Base-by-base conservation (phyloP, 768 basidiomycete species). In the Lactifluus subvellereus region DNA sequence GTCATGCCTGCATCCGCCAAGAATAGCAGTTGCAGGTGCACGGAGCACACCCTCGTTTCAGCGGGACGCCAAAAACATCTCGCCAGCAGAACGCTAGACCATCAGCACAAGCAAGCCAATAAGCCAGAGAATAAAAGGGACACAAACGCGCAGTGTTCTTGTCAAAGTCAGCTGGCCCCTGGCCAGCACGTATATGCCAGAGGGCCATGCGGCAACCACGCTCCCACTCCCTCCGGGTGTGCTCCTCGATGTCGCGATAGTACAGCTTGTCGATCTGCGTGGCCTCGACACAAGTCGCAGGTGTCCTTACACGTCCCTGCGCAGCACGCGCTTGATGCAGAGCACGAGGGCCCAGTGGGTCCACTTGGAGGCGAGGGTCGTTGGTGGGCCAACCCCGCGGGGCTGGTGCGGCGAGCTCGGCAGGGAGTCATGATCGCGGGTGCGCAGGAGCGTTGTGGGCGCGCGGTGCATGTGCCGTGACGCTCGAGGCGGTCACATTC, bases 31-130 rank as follows among this genome's bases (percentile, higher is more conserved):
- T 4, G 72, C 67, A 18, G 76, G 73, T 2, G 75, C 74, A 37
- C 71, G 70, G 14, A 72, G 59, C 8, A 76, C 60, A 4, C 74
- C 70, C n/a, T 76, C 72, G 16, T 72, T 27, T 69, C 48, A 79
- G 68, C 0, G 75, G 68, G n/a, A 73, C 66, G 0, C 75, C 76
- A 54, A 79, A 75, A 8, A 74, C 72, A 32, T 71, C 79, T 79
- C 11, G 3, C 7, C n/a, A 30, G 40, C n/a, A 52, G 42, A 10
- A 6, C 42, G 42, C 42, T 8, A 18, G 20, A 1, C 35, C 38
- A 35, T 35, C 40, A 38, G 18, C 42, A 16, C 16, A 10, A 10
- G 50, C 5, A 20, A 18, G 56, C 59, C 11, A 7, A 32, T 11
- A 37, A 45, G 27, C 14, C 5, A 27, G 50, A 13, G 8, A 43